Evolutionary conservation across 371 early-diverging fungal genomes (phyloP).

Genomic region (Smittium mucronatum): DNA sequence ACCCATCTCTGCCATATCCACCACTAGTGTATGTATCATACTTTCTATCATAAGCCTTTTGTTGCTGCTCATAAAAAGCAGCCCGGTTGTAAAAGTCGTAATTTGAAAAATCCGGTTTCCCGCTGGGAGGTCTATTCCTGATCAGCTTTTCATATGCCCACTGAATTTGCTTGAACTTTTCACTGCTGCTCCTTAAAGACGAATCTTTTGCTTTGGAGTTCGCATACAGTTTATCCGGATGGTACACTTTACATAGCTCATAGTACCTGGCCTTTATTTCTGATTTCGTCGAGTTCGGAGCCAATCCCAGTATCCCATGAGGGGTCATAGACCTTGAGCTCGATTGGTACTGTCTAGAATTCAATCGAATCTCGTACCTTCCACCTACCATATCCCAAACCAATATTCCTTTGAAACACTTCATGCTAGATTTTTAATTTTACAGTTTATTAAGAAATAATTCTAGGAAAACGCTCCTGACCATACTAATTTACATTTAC

Average conservation of each 20-base stretch:
- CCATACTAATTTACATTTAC: too few species aligned
- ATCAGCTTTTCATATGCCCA: not conserved
- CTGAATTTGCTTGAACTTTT: slow-evolving; percentile 6
- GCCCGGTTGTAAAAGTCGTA: not conserved
- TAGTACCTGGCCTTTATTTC: slow-evolving; percentile 7
- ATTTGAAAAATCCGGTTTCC: not conserved
- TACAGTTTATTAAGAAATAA: too few species aligned
- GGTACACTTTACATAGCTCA: slow-evolving; percentile 5
- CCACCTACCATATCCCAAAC: too few species aligned
- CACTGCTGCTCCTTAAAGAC: not conserved
- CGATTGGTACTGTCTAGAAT: too few species aligned
- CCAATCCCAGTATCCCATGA: not conserved
- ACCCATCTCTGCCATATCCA: not conserved
- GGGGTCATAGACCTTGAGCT: too few species aligned
- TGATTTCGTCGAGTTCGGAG: not conserved
- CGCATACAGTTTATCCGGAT: not conserved
- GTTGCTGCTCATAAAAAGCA: not conserved
- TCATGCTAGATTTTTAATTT: too few species aligned
- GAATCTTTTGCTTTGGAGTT: not conserved
- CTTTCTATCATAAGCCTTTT: not conserved
- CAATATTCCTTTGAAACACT: too few species aligned
- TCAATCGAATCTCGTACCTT: too few species aligned
- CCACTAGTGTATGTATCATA: not conserved
- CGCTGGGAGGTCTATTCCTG: not conserved
- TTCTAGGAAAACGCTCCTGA: too few species aligned